These are phyloP conservation scores for Colletotrichum sp. DNA, from an alignment of 2,329 filamentous ascomycete genomes.

Conservation along the genomic window DNA sequence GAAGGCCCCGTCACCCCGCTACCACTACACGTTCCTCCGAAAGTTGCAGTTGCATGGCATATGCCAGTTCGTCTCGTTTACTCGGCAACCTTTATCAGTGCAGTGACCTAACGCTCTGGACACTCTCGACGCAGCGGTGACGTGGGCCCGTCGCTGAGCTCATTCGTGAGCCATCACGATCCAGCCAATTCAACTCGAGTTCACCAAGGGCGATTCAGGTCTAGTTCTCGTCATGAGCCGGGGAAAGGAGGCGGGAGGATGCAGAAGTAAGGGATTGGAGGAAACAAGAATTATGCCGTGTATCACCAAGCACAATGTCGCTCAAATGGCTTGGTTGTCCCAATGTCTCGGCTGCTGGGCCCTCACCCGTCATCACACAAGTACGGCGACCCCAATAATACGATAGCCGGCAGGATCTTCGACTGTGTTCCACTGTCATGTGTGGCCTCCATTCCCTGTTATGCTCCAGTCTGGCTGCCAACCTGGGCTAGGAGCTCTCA, in stretches of 20 bases:
- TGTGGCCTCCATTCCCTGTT: neutral
- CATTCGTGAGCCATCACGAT: neutral
- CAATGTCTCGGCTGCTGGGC: conserved; percentile 9
- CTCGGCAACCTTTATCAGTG: neutral
- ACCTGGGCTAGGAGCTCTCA: neutral
- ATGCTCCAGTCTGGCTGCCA: neutral
- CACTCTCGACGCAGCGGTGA: neutral
- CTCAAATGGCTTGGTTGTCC: neutral
- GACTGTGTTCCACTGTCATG: neutral
- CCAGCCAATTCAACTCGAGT: neutral
- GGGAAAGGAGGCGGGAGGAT: neutral
- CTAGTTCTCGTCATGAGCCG: neutral
- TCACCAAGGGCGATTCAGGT: neutral
- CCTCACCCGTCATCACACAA: neutral
- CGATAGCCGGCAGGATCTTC: neutral
- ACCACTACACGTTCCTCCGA: neutral
- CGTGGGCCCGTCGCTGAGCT: neutral
- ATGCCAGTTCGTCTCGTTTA: neutral
- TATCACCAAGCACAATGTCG: neutral
- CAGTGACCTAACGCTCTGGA: neutral
- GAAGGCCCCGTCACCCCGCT: neutral
- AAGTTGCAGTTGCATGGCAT: neutral
- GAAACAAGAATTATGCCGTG: neutral
- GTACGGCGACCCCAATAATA: neutral
- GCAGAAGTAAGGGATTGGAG: neutral